Base-by-base conservation (phyloP, 2,329 filamentous ascomycete genomes). In the Fonsecaea pugnacius region DNA sequence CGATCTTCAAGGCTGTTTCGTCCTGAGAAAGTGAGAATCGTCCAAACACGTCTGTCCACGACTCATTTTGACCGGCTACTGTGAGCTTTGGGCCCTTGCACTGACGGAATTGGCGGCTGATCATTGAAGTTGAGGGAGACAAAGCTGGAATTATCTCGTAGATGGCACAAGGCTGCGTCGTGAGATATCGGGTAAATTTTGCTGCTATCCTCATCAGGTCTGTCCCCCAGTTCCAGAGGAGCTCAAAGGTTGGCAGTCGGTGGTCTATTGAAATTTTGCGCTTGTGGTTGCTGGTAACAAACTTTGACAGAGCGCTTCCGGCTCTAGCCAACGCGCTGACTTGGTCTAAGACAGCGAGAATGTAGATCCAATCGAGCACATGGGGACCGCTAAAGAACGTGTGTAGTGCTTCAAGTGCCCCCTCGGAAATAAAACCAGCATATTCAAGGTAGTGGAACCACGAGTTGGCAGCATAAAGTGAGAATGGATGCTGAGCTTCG, bases 81-180 rank as follows among this genome's bases (percentile, higher is more conserved):
- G 73, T 54, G 46, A 16, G 33, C 50, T 33, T 59, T 9, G 58
- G 27, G 36, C 58, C 48, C 53, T 35, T 70, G 62, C 78, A 78
- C 6, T 72, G 69, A 48, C 30, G 70, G 62, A 78, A 79, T 9
- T 72, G 69, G 53, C 73, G 69, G 59, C 74, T 73, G 3, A 79
- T 74, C 2, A 72, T 67, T 7, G 78, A 78, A 21, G 70, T 68
- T 7, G 58, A 38, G 0, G 79, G 78, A 64, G 78, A 80, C 46
- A 81, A 75, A 1, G 77, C 75, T 1, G 78, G 76, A 8, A 80
- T 74, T 2, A 72, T 64, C 50, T 75, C 75, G 63, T 78, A 76
- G 36, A 80, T 79, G 0, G 73, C 62, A 5, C 73, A 66, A 0
- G 78, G 77, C 7, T 71, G 62, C 35, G 57, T 40, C 0, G 60